Evolutionary conservation across 129 eudicot genomes (phyloP).

Genomic region (Saussurea involucrata): DNA sequence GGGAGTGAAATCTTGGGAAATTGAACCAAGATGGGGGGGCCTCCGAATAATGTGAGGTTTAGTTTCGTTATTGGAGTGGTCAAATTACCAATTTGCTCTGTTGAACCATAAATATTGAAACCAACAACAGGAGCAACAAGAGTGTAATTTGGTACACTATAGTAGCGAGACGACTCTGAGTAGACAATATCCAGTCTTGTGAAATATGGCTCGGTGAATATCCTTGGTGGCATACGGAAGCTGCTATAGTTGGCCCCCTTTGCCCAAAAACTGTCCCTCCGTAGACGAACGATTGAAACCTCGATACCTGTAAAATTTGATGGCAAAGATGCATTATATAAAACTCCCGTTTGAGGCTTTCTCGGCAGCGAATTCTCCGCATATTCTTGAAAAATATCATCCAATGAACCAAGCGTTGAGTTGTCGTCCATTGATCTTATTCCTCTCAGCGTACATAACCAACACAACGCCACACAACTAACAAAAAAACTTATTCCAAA

Average conservation of each 20-base stretch:
- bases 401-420: constrained; percentile 26
- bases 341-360: constrained; percentile 37
- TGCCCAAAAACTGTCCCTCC: constrained; percentile 41
- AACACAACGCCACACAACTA: constrained; percentile 22
- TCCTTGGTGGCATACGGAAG: constrained; percentile 56
- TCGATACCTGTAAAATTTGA: constrained; percentile 52
- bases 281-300: constrained; percentile 46
- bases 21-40: constrained; percentile 41
- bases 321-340: constrained; percentile 61
- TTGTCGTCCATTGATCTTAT: constrained; percentile 12
- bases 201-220: constrained; percentile 42
- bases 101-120: constrained; percentile 42
- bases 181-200: constrained; percentile 52
- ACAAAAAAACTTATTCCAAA: constrained; percentile 11
- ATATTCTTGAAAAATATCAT: constrained; percentile 45
- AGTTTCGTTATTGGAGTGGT: constrained; percentile 10
- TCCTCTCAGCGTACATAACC: not conserved
- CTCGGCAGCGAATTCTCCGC: constrained; percentile 32
- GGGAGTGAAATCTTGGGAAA: constrained; percentile 23
- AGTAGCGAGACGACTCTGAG: constrained; percentile 53
- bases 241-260: constrained; percentile 54
- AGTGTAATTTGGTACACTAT: constrained; percentile 48
- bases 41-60: constrained; percentile 30
- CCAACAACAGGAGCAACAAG: constrained; percentile 60
- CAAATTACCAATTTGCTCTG: constrained; percentile 1